Evolutionary conservation across 2,329 filamentous ascomycete species (phyloP), one percentile per base, ranked within the genome.

Genomic region (Zelopaecilomyces penicillatus): DNA sequence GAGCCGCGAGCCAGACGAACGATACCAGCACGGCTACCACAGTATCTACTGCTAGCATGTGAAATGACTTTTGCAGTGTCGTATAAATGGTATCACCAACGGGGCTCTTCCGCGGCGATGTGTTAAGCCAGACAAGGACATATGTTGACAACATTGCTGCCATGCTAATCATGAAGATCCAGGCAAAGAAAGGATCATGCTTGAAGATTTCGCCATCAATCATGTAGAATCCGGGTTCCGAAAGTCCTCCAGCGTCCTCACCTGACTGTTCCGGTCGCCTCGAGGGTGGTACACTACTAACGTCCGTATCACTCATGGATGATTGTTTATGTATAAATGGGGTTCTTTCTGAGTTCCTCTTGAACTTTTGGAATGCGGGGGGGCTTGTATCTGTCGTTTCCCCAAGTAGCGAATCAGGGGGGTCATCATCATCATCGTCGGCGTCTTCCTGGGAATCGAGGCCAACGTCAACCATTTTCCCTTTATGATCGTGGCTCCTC

Each of bases 61-160:
- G 83, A 57, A 94, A 93, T 1, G 90, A 96, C 41, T 82, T 81
- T 54, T 86, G 83, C 32, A 98, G 69, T 4, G 87, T 89, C 10
- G 85, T 88, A 64, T 98, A 98, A 47, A 98, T 88, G 1, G 91
- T 96, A 63, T 98, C 93, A 10, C 90, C 91, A 45, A 94, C 77
- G 1, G 84, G 83, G 48, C 76, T 76, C 58, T 85, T 85, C 44
- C 74, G 73, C 1, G 82, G 70, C 12, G 85, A 80, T 2, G 91
- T 97, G 60, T 97, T 88, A 35, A 98, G 74, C 71, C 86, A 94
- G 27, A 95, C 85, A 10, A 98, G 74, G 51, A 95, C 82, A 57
- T 89, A 94, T 1, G 89, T 91, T 9, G 91, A 86, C 57, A 97
- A 78, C 58, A 97, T 77, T 34, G 84, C 85, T 38, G 87, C 89